Conservation (phyloP, 2,329 filamentous ascomycete genomes). For the Aspergillus arachidicola region DNA sequence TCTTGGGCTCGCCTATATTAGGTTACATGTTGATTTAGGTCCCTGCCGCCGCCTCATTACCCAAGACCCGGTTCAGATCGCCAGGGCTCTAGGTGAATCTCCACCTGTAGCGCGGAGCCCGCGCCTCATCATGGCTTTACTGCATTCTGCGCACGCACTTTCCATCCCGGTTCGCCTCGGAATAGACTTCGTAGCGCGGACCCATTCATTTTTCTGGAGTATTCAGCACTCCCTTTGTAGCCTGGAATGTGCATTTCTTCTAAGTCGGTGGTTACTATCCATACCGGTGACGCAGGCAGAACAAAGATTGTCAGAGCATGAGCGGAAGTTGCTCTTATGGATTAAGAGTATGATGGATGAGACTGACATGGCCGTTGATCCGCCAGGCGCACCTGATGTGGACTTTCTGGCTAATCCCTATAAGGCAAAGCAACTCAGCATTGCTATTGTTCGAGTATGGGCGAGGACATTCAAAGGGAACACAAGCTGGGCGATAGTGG, state of each 20-base stretch:
- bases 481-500: conserved; percentile 52
- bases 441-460: conserved; percentile 52
- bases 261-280: conserved; percentile 50
- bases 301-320: conserved; percentile 49
- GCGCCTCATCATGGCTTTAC: conserved; percentile 52
- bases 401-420: conserved; percentile 47
- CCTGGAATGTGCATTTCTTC: conserved; percentile 55
- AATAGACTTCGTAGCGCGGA: conserved; percentile 55
- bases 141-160: conserved; percentile 58
- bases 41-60: conserved; percentile 51
- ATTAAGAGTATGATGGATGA: conserved; percentile 54
- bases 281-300: conserved; percentile 47
- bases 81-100: conserved; percentile 47
- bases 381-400: conserved; percentile 41
- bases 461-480: conserved; percentile 51
- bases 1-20: conserved; percentile 51
- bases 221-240: conserved; percentile 59
- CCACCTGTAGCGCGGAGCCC: conserved; percentile 48
- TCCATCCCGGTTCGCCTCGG: conserved; percentile 58
- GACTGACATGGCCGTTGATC: conserved; percentile 49
- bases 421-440: conserved; percentile 49
- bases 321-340: conserved; percentile 51
- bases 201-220: conserved; percentile 58
- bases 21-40: conserved; percentile 51
- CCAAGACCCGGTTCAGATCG: conserved; percentile 51